Evolutionary conservation across 306 rosid genomes (phyloP).

Genomic region (Rosa lucieae): DNA sequence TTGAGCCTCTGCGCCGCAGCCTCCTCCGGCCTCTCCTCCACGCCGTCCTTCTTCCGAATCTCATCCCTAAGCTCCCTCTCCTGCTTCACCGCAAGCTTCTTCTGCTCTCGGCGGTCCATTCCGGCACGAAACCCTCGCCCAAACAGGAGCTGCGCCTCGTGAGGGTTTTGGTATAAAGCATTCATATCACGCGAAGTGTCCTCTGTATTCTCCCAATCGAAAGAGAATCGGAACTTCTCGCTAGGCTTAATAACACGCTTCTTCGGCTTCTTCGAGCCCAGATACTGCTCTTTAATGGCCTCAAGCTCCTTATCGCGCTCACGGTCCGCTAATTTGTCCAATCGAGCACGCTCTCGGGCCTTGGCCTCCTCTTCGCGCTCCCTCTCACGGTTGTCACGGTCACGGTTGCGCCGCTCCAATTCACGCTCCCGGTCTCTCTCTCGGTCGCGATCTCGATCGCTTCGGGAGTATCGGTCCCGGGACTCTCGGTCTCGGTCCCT

Average conservation of each 20-base stretch:
- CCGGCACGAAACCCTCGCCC: slow-evolving; percentile 90
- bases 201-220: slow-evolving; percentile 93
- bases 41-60: slow-evolving; percentile 62
- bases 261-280: slow-evolving; percentile 85
- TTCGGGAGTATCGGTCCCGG: slow-evolving; percentile 11
- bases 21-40: slow-evolving; percentile 88
- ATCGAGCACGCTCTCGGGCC: slow-evolving; percentile 60
- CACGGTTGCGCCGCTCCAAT: slow-evolving; percentile 53
- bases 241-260: slow-evolving; percentile 88
- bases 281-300: slow-evolving; percentile 77
- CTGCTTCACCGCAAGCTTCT: slow-evolving; percentile 86
- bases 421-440: slow-evolving; percentile 22
- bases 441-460: slow-evolving; percentile 10
- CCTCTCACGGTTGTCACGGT: slow-evolving; percentile 52
- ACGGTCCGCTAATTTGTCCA: slow-evolving; percentile 67
- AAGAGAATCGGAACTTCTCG: slow-evolving; percentile 88
- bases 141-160: slow-evolving; percentile 82
- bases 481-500: neutral
- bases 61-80: slow-evolving; percentile 84
- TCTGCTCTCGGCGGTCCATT: slow-evolving; percentile 90
- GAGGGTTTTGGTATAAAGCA: slow-evolving; percentile 76
- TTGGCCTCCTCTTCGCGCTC: slow-evolving; percentile 69
- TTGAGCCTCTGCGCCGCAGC: slow-evolving; percentile 76
- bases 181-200: slow-evolving; percentile 92
- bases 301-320: slow-evolving; percentile 83